Conservation (phyloP, 2,329 filamentous ascomycete genomes). For the Ophiostoma populinum region DNA sequence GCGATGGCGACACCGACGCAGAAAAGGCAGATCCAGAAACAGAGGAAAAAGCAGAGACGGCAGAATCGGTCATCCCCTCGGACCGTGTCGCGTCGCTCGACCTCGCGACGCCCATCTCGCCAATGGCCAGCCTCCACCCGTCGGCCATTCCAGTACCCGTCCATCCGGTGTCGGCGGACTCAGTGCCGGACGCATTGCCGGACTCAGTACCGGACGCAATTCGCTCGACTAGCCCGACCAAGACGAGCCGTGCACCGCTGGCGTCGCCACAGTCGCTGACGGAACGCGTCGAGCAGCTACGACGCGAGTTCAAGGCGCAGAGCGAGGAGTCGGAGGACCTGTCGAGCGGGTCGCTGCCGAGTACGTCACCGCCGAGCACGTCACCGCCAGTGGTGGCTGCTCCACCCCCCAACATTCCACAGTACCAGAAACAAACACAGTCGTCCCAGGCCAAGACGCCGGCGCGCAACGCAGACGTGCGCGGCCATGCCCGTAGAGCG, state of each 20-base stretch:
- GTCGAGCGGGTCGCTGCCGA: no score
- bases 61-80: background rate
- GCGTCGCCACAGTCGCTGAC: conserved; percentile 16
- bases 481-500: conserved; percentile 22
- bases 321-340: conserved; percentile 16
- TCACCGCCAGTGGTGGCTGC: no score
- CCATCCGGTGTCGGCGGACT: no score
- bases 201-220: no score
- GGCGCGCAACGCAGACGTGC: conserved; percentile 7
- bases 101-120: conserved; percentile 20
- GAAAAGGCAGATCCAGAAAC: conserved; percentile 2
- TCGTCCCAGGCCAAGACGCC: background rate
- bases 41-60: background rate
- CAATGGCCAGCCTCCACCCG: background rate
- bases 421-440: background rate
- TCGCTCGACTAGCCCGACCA: conserved; percentile 1
- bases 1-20: conserved; percentile 9
- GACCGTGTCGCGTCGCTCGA: conserved; percentile 29
- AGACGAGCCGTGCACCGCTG: background rate
- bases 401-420: no score
- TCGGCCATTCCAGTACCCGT: background rate
- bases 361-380: no score
- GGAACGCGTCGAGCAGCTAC: conserved; percentile 33
- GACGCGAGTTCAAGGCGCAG: conserved; percentile 28
- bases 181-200: no score